Evolutionary conservation across 352 stramenopile genomes (phyloP).

Genomic region (Peronospora tabacina): DNA sequence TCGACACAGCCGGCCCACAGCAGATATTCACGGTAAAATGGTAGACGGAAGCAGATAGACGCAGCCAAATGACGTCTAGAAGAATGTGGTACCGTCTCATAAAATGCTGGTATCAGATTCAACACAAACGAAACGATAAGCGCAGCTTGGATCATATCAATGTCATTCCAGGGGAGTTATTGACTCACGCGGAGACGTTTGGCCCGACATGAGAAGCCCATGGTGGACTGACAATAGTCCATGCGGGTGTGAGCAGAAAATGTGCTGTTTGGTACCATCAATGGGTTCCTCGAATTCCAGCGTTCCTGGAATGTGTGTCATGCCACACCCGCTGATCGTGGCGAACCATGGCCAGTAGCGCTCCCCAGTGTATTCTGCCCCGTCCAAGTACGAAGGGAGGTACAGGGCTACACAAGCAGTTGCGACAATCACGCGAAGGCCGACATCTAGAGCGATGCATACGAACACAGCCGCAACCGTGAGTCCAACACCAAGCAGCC

Average conservation of each 20-base stretch:
- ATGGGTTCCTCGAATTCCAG: slow-evolving; percentile 66
- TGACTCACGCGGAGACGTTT: slow-evolving; percentile 47
- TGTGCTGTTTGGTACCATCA: slow-evolving; percentile 55
- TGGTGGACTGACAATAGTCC: slow-evolving; percentile 67
- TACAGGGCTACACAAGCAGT: slow-evolving; percentile 31
- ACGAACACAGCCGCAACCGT: slow-evolving; percentile 24
- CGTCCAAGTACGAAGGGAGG: slow-evolving; percentile 52
- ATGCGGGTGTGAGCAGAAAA: slow-evolving; percentile 76
- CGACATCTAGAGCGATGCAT: slow-evolving; percentile 27
- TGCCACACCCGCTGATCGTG: slow-evolving; percentile 25
- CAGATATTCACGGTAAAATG: slow-evolving; percentile 68
- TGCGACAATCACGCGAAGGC: slow-evolving; percentile 12
- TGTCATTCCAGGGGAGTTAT: background rate
- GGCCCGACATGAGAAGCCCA: slow-evolving; percentile 48
- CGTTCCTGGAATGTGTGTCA: slow-evolving; percentile 40
- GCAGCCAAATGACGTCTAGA: slow-evolving; percentile 61
- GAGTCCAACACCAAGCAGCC: slow-evolving; percentile 28
- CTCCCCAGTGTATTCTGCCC: slow-evolving; percentile 46
- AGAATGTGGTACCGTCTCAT: slow-evolving; percentile 54
- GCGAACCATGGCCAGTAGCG: slow-evolving; percentile 54
- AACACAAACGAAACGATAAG: no score
- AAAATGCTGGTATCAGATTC: slow-evolving; percentile 37
- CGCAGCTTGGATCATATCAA: no score
- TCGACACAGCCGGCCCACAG: slow-evolving; percentile 77
- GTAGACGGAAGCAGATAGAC: slow-evolving; percentile 68